Percentiles rank a stretch among this genome's conserved stretches.
phyloP scores from a whole-genome alignment of 768 basidiomycete genomes.

The Serendipita sp. region DNA sequence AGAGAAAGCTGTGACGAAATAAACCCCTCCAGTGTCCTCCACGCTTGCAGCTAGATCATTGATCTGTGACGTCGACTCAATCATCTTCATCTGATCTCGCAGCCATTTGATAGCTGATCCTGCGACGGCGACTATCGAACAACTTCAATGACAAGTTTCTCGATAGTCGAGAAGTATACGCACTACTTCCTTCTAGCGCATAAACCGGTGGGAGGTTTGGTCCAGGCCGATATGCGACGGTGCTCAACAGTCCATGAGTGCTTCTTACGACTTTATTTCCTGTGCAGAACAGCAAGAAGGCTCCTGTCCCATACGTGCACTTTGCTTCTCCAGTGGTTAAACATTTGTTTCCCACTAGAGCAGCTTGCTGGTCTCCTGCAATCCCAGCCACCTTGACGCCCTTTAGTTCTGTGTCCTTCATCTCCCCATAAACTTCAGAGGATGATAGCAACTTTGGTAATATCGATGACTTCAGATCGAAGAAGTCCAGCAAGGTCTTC shows the following conservation, averaged over 20 bases:
- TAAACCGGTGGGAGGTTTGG: slow-evolving; percentile 65
- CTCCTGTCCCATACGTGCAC: slow-evolving; percentile 91
- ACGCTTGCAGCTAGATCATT: slow-evolving; percentile 69
- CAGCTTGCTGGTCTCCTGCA: slow-evolving; percentile 97
- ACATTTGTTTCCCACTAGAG: slow-evolving; percentile 92
- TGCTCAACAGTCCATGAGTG: slow-evolving; percentile 73
- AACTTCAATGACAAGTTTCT: slow-evolving; percentile 1
- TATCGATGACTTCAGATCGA: slow-evolving; percentile 57
- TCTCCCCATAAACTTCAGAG: slow-evolving; percentile 77
- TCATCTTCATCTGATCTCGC: slow-evolving; percentile 76
- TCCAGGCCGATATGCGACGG: slow-evolving; percentile 86
- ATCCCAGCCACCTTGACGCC: slow-evolving; percentile 82
- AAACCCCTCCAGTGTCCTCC: slow-evolving; percentile 69
- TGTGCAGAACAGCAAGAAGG: slow-evolving; percentile 91
- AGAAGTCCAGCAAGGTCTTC: slow-evolving; percentile 66
- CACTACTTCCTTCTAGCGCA: slow-evolving; percentile 86
- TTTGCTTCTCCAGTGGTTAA: slow-evolving; percentile 83
- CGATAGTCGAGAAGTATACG: slow-evolving; percentile 19
- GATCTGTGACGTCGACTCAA: slow-evolving; percentile 64
- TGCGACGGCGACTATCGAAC: slow-evolving; percentile 62
- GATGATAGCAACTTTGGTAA: slow-evolving; percentile 81
- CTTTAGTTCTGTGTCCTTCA: slow-evolving; percentile 45
- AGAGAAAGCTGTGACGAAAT: slow-evolving; percentile 93
- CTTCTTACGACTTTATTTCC: slow-evolving; percentile 76
- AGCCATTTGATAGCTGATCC: slow-evolving; percentile 94